These are phyloP conservation scores for Trichopus zeylanicus DNA, from an alignment of 116 monocot genomes.

Conservation along the genomic window DNA sequence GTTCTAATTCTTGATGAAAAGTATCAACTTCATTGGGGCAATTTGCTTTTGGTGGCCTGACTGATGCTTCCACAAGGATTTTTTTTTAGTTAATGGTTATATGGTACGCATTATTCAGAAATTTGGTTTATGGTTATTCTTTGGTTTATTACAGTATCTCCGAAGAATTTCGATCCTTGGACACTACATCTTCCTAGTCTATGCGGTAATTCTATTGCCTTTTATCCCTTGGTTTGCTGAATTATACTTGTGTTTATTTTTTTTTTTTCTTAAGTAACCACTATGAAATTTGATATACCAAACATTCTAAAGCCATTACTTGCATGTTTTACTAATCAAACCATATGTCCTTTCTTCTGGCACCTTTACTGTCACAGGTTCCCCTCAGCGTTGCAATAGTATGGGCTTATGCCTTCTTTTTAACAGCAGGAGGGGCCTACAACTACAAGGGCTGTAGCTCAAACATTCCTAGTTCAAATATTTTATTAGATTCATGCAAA, in stretches of 20 bases:
- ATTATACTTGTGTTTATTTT: background rate
- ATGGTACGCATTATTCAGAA: no score
- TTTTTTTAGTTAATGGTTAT: no score
- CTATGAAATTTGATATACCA: no score
- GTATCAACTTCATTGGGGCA: no score
- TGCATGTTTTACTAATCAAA: no score
- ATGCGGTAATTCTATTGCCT: conserved; percentile 56
- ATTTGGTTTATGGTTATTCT: background rate
- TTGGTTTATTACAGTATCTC: conserved; percentile 62
- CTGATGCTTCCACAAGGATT: background rate
- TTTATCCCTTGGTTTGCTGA: conserved; percentile 2
- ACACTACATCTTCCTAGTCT: conserved; percentile 76
- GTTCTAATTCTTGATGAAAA: no score
- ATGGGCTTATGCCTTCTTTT: conserved; percentile 98
- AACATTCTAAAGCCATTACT: no score
- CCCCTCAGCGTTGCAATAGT: conserved; percentile 83
- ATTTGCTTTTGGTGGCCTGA: background rate
- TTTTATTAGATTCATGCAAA: conserved; percentile 75
- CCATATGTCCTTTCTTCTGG: no score
- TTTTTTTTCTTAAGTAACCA: background rate
- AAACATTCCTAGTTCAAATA: conserved; percentile 85
- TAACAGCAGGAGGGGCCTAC: conserved; percentile 91
- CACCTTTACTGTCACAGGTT: conserved; percentile 36
- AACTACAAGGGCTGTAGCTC: conserved; percentile 72
- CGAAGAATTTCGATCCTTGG: conserved; percentile 76